Conservation (phyloP, 306 rosid genomes). For the Quercus berberidifolia region DNA sequence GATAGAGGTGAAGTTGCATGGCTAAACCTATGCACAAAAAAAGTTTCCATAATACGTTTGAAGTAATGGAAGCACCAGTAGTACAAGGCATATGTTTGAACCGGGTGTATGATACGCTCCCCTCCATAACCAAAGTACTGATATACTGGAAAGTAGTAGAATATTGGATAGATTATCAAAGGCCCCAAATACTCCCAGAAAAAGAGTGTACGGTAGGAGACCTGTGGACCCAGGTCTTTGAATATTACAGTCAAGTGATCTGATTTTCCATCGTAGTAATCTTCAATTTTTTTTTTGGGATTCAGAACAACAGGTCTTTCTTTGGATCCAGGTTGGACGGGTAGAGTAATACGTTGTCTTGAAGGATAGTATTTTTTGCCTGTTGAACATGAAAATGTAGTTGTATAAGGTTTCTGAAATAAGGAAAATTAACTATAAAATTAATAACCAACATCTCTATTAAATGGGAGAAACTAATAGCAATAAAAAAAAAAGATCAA, state of each 20-base stretch:
- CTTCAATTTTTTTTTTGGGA: constrained; percentile 65
- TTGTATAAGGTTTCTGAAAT: not conserved
- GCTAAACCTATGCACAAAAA: constrained; percentile 91
- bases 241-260: constrained; percentile 59
- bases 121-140: constrained; percentile 61
- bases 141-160: constrained; percentile 82
- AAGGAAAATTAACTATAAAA: constrained; percentile 28
- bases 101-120: constrained; percentile 67
- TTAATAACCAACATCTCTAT: not conserved
- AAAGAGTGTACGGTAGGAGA: constrained; percentile 76
- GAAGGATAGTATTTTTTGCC: constrained; percentile 78
- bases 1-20: constrained; percentile 96
- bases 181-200: constrained; percentile 96
- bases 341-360: constrained; percentile 91
- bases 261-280: constrained; percentile 57
- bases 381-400: constrained; percentile 28
- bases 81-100: constrained; percentile 87
- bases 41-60: constrained; percentile 91
- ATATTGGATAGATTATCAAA: constrained; percentile 78
- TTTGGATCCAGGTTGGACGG: constrained; percentile 72
- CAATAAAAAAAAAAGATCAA: too few relatives aligned
- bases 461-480: too few relatives aligned
- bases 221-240: constrained; percentile 95
- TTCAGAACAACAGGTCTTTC: constrained; percentile 71
- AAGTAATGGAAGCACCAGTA: constrained; percentile 96